These are phyloP conservation scores for Clavispora asparagi DNA, from an alignment of 805 yeast species.

Conservation along the genomic window DNA sequence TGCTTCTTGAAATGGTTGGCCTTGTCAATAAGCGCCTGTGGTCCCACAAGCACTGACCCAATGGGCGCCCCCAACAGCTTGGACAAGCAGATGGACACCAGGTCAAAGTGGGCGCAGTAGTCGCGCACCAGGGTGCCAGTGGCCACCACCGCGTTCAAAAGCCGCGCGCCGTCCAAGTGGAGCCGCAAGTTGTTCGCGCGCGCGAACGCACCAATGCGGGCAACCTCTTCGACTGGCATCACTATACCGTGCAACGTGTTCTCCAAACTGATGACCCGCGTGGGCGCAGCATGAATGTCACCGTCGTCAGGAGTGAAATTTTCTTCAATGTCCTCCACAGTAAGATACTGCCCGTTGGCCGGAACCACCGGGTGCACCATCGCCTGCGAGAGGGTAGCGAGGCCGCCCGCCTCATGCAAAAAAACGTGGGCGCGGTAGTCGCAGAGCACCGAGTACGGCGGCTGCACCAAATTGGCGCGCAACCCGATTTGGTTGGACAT, in stretches of 20 bases:
- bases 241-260: constrained; percentile 84
- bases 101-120: constrained; percentile 74
- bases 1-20: constrained; percentile 88
- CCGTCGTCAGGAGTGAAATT: constrained; percentile 65
- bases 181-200: constrained; percentile 50
- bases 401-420: constrained; percentile 84
- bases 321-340: constrained; percentile 72
- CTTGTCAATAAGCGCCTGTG: constrained; percentile 49
- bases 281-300: constrained; percentile 86
- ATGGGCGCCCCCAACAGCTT: constrained; percentile 92
- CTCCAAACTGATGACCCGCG: constrained; percentile 77
- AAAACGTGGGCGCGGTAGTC: constrained; percentile 84
- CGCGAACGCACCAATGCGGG: constrained; percentile 67
- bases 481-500: constrained; percentile 84
- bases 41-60: constrained; percentile 82
- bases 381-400: constrained; percentile 85
- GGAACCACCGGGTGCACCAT: constrained; percentile 86
- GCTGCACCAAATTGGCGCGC: constrained; percentile 69
- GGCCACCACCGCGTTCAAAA: constrained; percentile 84
- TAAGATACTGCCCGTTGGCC: constrained; percentile 66
- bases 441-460: constrained; percentile 82
- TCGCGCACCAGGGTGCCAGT: constrained; percentile 64
- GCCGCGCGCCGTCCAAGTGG: constrained; percentile 94
- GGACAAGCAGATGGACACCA: constrained; percentile 85
- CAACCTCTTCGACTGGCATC: constrained; percentile 74